Evolutionary conservation across 441 rosid genomes (phyloP).

Genomic region (Euphorbia neoarborescens): DNA sequence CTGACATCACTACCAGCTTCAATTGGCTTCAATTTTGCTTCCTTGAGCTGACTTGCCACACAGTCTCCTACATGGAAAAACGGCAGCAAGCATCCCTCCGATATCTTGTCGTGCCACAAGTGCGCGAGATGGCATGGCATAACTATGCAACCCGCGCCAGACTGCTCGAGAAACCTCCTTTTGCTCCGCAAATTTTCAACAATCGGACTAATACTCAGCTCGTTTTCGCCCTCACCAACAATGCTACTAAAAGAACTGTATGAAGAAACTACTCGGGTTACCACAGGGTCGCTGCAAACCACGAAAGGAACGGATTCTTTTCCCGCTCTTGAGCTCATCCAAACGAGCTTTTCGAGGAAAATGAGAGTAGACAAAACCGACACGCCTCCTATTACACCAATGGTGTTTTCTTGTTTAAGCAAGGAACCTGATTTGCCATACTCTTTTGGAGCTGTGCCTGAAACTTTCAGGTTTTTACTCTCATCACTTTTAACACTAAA

Average conservation of each 20-base stretch:
- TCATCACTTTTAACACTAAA: constrained; percentile 25
- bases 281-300: constrained; percentile 38
- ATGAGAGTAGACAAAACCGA: constrained; percentile 42
- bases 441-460: constrained; percentile 14
- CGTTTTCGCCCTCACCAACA: not conserved
- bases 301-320: constrained; percentile 41
- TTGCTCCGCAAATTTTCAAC: constrained; percentile 34
- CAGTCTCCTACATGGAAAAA: constrained; percentile 45
- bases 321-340: constrained; percentile 38
- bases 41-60: constrained; percentile 50
- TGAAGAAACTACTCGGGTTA: constrained; percentile 17
- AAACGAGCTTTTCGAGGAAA: constrained; percentile 46
- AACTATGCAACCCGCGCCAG: constrained; percentile 48
- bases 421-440: constrained; percentile 18
- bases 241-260: constrained; percentile 3
- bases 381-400: constrained; percentile 52
- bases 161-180: constrained; percentile 43
- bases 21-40: constrained; percentile 47
- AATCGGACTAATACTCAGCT: constrained; percentile 13
- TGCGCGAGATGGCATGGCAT: constrained; percentile 48
- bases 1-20: constrained; percentile 39
- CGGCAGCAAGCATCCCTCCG: constrained; percentile 35
- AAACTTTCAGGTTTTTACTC: constrained; percentile 21
- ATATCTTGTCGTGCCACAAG: constrained; percentile 36
- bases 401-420: constrained; percentile 31